Conservation (phyloP, 2,329 filamentous ascomycete species). For the Stachybotrys chlorohalonatus region DNA sequence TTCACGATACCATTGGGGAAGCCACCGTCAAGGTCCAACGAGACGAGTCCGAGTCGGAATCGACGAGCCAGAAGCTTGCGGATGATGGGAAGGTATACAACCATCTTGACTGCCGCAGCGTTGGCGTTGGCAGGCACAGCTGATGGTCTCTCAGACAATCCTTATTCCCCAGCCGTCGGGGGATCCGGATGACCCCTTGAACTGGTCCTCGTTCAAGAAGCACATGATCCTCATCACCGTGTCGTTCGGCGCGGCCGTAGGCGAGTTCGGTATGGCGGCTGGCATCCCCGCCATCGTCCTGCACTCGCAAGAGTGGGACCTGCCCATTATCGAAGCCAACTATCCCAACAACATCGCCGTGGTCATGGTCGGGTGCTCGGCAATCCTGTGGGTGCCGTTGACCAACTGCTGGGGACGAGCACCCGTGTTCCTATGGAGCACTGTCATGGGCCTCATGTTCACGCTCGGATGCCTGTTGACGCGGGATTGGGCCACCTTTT, state of each 20-base stretch:
- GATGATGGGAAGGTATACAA: slow-evolving; percentile 7
- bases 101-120: neutral
- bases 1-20: neutral
- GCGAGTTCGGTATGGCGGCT: slow-evolving; percentile 10
- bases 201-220: slow-evolving; percentile 11
- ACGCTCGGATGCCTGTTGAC: slow-evolving; percentile 5
- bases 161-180: slow-evolving; percentile 10
- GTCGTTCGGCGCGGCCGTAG: slow-evolving; percentile 8
- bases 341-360: slow-evolving; percentile 10
- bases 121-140: neutral
- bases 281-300: slow-evolving; percentile 9
- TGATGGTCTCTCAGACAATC: slow-evolving; percentile 3
- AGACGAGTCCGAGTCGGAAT: neutral
- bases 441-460: slow-evolving; percentile 8
- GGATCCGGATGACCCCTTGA: slow-evolving; percentile 8
- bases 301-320: slow-evolving; percentile 9
- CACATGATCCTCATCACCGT: slow-evolving; percentile 9
- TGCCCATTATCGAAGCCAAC: slow-evolving; percentile 3
- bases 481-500: slow-evolving; percentile 5
- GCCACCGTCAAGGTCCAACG: neutral
- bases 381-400: slow-evolving; percentile 10
- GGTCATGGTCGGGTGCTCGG: slow-evolving; percentile 3
- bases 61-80: slow-evolving; percentile 2
- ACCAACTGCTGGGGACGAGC: slow-evolving; percentile 10
- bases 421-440: slow-evolving; percentile 10